phyloP scores from a whole-genome alignment of 257 asterid species.

The Lycium ferocissimum region DNA sequence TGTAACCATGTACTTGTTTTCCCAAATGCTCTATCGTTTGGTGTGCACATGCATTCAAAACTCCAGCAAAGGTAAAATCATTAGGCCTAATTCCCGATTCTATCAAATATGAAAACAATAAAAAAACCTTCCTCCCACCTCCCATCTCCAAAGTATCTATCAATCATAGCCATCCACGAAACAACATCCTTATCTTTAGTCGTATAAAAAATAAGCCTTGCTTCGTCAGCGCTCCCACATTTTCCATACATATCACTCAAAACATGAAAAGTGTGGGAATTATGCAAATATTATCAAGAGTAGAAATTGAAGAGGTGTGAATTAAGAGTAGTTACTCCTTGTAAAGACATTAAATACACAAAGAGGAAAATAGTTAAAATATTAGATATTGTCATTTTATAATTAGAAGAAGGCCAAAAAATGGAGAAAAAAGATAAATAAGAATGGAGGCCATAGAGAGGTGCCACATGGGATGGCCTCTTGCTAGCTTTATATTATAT shows the following conservation, averaged over 20 bases:
- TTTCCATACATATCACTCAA: slow-evolving; percentile 75
- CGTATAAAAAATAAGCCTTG: slow-evolving; percentile 64
- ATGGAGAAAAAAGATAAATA: too few relatives aligned
- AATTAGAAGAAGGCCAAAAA: too few relatives aligned
- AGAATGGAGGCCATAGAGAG: too few relatives aligned
- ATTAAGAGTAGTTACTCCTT: too few relatives aligned
- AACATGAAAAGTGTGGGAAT: too few relatives aligned
- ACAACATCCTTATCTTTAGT: slow-evolving; percentile 68
- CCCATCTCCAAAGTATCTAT: slow-evolving; percentile 71
- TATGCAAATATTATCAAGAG: too few relatives aligned
- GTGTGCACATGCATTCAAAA: slow-evolving; percentile 67
- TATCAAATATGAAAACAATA: slow-evolving; percentile 56
- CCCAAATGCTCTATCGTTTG: slow-evolving; percentile 65
- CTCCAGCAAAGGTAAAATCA: slow-evolving; percentile 68
- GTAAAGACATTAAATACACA: too few relatives aligned
- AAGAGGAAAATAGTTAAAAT: too few relatives aligned
- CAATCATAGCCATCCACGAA: slow-evolving; percentile 82
- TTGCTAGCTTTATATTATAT: too few relatives aligned
- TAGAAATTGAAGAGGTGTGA: too few relatives aligned
- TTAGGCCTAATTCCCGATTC: slow-evolving; percentile 63
- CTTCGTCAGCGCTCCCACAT: slow-evolving; percentile 77
- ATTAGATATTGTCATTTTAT: too few relatives aligned
- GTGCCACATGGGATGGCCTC: too few relatives aligned
- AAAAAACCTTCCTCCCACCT: slow-evolving; percentile 67
- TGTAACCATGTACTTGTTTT: slow-evolving; percentile 73